Conservation (phyloP, 495 filamentous ascomycete species). For the Rhypophila decipiens region DNA sequence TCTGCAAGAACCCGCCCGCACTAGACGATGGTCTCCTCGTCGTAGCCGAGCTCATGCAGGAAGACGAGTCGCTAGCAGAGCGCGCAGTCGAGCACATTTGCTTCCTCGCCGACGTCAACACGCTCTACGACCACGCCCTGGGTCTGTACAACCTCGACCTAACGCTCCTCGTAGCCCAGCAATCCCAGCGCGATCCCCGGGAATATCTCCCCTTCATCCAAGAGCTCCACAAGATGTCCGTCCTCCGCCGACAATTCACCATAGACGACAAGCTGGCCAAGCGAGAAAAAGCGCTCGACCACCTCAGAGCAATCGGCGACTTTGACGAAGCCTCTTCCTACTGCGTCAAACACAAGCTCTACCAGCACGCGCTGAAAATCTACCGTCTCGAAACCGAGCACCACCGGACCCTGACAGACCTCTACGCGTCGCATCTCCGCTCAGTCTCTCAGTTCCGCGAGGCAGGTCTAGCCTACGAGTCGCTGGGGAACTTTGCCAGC, state of each 20-base stretch:
- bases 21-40: slow-evolving; percentile 78
- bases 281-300: slow-evolving; percentile 65
- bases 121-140: slow-evolving; percentile 84
- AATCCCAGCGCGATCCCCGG: slow-evolving; percentile 90
- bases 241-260: slow-evolving; percentile 63
- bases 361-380: slow-evolving; percentile 67
- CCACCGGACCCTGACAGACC: slow-evolving; percentile 52
- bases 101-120: slow-evolving; percentile 89
- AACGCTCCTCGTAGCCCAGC: slow-evolving; percentile 83
- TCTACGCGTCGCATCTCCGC: slow-evolving; percentile 75
- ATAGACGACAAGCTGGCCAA: slow-evolving; percentile 85
- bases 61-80: slow-evolving; percentile 64
- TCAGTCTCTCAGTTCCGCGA: slow-evolving; percentile 70
- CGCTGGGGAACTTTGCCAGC: slow-evolving; percentile 59
- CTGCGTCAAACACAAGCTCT: slow-evolving; percentile 70
- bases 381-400: slow-evolving; percentile 70
- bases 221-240: slow-evolving; percentile 65
- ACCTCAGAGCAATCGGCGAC: slow-evolving; percentile 57
- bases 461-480: slow-evolving; percentile 84
- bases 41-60: slow-evolving; percentile 64
- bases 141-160: slow-evolving; percentile 89
- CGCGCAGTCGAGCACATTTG: slow-evolving; percentile 91
- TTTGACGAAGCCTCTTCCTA: slow-evolving; percentile 76
- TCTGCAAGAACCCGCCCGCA: slow-evolving; percentile 87
- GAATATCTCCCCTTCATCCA: slow-evolving; percentile 96